Percentiles rank a stretch among this genome's conserved stretches.
Conservation (phyloP, 1,284 basidiomycete species). For the Anthracocystis setariae region DNA sequence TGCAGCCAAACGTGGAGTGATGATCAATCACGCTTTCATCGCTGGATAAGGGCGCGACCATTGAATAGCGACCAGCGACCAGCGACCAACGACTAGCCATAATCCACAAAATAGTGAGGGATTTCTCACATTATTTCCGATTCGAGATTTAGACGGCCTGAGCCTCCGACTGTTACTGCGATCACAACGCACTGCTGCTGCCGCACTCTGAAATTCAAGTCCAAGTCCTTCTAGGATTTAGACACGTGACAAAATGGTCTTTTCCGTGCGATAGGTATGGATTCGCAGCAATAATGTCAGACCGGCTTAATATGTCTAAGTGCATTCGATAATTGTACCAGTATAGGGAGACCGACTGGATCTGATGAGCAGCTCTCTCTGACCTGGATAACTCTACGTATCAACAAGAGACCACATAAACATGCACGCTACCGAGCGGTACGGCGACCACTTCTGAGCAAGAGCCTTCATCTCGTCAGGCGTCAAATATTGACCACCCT, state of each 20-base stretch:
- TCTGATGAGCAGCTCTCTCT: not conserved
- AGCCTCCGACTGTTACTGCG: conserved; percentile 22
- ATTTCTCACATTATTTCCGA: too few relatives aligned
- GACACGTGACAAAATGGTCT: conserved; percentile 7
- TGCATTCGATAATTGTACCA: not conserved
- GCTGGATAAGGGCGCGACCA: conserved; percentile 16
- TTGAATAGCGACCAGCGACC: not conserved
- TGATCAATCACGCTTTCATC: conserved; percentile 26
- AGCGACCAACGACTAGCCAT: too few relatives aligned
- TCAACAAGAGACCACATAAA: conserved; percentile 63
- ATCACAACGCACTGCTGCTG: conserved; percentile 29
- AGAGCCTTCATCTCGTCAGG: conserved; percentile 63
- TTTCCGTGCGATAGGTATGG: conserved; percentile 16
- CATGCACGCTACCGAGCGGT: conserved; percentile 59
- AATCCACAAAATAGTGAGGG: too few relatives aligned
- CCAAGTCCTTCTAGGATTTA: not conserved
- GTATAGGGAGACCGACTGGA: not conserved
- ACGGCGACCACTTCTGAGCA: conserved; percentile 58
- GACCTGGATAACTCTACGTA: conserved; percentile 6
- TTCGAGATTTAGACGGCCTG: conserved; percentile 3
- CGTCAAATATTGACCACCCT: conserved; percentile 61
- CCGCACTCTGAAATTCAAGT: too few relatives aligned
- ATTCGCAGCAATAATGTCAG: conserved; percentile 4
- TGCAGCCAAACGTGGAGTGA: conserved; percentile 18
- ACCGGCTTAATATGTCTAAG: not conserved